Percentiles rank a stretch among this genome's conserved stretches.
Conservation (phyloP, 495 filamentous ascomycete genomes). For the Penicillium pulvis region DNA sequence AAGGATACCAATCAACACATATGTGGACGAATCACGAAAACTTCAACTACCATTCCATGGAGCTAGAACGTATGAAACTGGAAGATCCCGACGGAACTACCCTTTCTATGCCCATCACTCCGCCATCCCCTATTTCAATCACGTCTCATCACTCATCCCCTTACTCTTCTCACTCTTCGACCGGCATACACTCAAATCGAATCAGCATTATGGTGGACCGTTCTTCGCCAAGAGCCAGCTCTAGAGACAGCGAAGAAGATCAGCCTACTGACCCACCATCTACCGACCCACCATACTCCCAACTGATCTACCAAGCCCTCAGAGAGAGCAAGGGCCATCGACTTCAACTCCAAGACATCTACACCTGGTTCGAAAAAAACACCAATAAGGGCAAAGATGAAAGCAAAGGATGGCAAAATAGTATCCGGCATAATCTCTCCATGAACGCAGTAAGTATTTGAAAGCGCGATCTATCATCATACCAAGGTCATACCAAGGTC, state of each 20-base stretch:
- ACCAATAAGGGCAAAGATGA: conserved; percentile 70
- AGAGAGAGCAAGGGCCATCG: conserved; percentile 60
- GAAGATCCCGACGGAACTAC: conserved; percentile 1
- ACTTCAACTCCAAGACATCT: conserved; percentile 84
- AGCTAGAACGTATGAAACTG: background rate
- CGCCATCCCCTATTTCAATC: conserved; percentile 26
- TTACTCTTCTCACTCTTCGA: background rate
- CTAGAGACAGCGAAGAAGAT: conserved; percentile 33
- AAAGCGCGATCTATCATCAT: background rate
- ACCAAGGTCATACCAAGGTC: background rate
- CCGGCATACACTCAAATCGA: conserved; percentile 16
- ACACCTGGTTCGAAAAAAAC: conserved; percentile 84
- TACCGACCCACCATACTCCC: conserved; percentile 72
- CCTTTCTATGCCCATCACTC: background rate
- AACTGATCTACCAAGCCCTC: conserved; percentile 78
- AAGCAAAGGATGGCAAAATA: conserved; percentile 91
- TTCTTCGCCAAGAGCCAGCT: conserved; percentile 20
- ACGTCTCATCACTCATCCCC: conserved; percentile 24
- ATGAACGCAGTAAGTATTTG: conserved; percentile 82
- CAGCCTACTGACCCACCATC: conserved; percentile 60
- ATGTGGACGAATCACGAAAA: background rate
- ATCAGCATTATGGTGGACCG: conserved; percentile 10
- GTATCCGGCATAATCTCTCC: conserved; percentile 93
- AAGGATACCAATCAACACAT: background rate
- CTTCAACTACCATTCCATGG: background rate